A percentile compares a stretch with the other conserved stretches of the same genome.
Conservation (phyloP, 495 filamentous ascomycete species). For the Zalerion maritima region DNA sequence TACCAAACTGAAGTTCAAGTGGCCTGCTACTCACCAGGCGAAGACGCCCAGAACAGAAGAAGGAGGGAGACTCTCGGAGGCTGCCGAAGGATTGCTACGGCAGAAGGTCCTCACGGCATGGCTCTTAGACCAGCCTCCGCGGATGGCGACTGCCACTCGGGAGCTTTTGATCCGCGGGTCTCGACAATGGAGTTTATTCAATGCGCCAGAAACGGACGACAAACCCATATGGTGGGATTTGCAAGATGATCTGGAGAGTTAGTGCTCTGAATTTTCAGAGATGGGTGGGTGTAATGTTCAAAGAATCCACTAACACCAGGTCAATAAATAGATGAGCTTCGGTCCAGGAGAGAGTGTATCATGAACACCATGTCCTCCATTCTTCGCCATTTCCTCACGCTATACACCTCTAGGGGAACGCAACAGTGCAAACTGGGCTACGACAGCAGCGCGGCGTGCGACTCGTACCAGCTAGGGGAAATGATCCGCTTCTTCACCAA, state of each 20-base stretch:
- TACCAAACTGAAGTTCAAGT: constrained; percentile 25
- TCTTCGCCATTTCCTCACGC: constrained; percentile 53
- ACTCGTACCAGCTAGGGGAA: constrained; percentile 76
- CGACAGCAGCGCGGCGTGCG: constrained; percentile 59
- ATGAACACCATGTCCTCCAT: constrained; percentile 65
- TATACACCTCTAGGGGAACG: constrained; percentile 44
- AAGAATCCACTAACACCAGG: no score
- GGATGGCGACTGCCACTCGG: constrained; percentile 37
- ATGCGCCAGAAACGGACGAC: constrained; percentile 24
- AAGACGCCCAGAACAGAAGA: constrained; percentile 25
- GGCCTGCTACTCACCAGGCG: constrained; percentile 24
- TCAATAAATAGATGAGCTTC: constrained; percentile 46
- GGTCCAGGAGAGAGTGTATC: constrained; percentile 52
- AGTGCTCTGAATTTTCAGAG: constrained; percentile 9
- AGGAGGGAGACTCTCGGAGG: constrained; percentile 12
- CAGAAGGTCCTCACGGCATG: constrained; percentile 50
- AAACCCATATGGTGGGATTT: constrained; percentile 55
- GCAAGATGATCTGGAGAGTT: constrained; percentile 60
- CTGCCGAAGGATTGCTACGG: constrained; percentile 40
- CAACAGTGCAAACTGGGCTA: constrained; percentile 67
- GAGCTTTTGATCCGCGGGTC: constrained; percentile 56
- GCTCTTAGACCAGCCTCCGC: constrained; percentile 38
- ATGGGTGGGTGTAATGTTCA: no score
- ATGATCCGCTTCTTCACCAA: constrained; percentile 64
- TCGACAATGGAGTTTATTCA: constrained; percentile 37